Evolutionary conservation across 768 basidiomycete genomes (phyloP).

Genomic region (Suillus lakei): DNA sequence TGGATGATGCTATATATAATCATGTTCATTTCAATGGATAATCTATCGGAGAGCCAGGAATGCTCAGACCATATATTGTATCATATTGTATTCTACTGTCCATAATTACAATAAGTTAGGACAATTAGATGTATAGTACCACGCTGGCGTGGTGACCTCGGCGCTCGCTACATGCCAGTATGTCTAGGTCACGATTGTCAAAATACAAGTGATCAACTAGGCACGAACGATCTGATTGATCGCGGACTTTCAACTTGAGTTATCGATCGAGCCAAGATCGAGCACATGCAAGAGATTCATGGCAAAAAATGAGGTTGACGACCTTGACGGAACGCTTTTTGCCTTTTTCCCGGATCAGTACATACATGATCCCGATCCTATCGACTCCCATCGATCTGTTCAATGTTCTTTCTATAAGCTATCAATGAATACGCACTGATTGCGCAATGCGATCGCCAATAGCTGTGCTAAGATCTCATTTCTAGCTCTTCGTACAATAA

Average conservation of each 20-base stretch:
- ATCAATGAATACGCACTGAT: neutral
- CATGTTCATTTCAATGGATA: neutral
- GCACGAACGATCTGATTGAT: neutral
- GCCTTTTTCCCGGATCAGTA: neutral
- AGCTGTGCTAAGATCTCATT: neutral
- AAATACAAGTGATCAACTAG: neutral
- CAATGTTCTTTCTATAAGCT: neutral
- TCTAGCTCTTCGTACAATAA: neutral
- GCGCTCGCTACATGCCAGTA: no score
- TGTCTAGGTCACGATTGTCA: no score
- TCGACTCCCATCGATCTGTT: neutral
- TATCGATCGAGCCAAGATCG: no score
- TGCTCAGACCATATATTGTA: neutral
- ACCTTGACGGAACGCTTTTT: neutral
- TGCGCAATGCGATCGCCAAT: neutral
- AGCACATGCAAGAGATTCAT: no score
- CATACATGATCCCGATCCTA: neutral
- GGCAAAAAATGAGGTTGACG: no score
- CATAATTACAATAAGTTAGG: neutral
- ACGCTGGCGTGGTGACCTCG: no score
- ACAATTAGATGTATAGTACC: neutral
- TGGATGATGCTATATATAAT: neutral
- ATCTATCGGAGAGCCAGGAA: neutral
- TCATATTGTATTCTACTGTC: no score
- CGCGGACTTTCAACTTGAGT: neutral